These are phyloP conservation scores for Collariella sp. DNA, from an alignment of 495 filamentous ascomycete species.

Conservation along the genomic window DNA sequence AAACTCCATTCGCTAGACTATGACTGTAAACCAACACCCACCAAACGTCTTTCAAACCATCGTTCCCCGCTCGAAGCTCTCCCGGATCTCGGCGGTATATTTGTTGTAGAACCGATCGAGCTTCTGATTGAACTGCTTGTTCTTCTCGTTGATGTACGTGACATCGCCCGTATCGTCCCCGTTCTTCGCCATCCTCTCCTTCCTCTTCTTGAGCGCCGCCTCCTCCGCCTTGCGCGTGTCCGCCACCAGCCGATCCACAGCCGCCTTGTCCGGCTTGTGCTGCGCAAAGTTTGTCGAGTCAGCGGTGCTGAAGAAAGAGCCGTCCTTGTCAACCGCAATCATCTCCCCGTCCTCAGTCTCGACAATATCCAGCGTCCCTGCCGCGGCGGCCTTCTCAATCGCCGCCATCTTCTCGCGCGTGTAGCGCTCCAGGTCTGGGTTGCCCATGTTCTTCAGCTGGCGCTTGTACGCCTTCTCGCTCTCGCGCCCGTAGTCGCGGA, in stretches of 20 bases:
- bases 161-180: slow-evolving; percentile 74
- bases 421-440: slow-evolving; percentile 67
- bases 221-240: slow-evolving; percentile 89
- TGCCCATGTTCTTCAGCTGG: slow-evolving; percentile 63
- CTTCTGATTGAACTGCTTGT: slow-evolving; percentile 99
- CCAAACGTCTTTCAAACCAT: slow-evolving; percentile 48
- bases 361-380: slow-evolving; percentile 78
- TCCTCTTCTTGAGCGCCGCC: slow-evolving; percentile 70
- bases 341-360: slow-evolving; percentile 92
- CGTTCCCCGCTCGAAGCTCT: slow-evolving; percentile 95
- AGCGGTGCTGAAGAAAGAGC: slow-evolving; percentile 79
- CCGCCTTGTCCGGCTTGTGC: slow-evolving; percentile 79
- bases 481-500: slow-evolving; percentile 82
- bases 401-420: slow-evolving; percentile 75
- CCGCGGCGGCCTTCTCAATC: slow-evolving; percentile 71
- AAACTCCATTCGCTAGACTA: slow-evolving; percentile 13
- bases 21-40: slow-evolving; percentile 7
- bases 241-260: slow-evolving; percentile 79
- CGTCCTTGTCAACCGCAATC: slow-evolving; percentile 84
- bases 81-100: slow-evolving; percentile 94
- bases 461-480: slow-evolving; percentile 89
- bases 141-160: slow-evolving; percentile 99
- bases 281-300: slow-evolving; percentile 73
- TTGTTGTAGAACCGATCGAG: slow-evolving; percentile 93
- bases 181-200: slow-evolving; percentile 64